Evolutionary conservation across 163 green algal genomes (phyloP), one percentile per base, ranked within the genome.

Genomic region (Picocystis sp.): DNA sequence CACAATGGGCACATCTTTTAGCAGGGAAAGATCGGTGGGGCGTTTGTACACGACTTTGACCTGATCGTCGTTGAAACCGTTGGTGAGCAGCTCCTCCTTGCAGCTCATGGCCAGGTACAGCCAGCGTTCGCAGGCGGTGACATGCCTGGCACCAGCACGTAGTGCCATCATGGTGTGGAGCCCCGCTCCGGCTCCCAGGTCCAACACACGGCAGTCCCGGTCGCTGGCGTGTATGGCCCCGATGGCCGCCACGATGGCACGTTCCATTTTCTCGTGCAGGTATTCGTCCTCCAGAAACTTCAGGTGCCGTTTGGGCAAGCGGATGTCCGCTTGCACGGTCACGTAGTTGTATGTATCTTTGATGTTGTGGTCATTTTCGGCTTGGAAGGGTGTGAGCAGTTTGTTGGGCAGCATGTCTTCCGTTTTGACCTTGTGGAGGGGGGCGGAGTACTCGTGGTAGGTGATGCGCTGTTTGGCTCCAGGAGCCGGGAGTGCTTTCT

Each of bases 271-370:
- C 45, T 47, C 1, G 8, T 66, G 45, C 3, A 66, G 57, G 13
- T 47, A 9, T 0, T 3, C 11, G 47, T 92, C 81, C 23, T 84
- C 45, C 23, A 87, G 66, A 2, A 61, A 52, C 0, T 23, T 45
- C 21, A 89, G 54, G 35, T 77, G 60, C 19, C 62, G 58, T 43
- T 57, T 64, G 3, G 82, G 82, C 72, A 86, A 80, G n/a, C 56
- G 58, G 15, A 85, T 74, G 59, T 90, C 82, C 2, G 73, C 75
- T 68, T 84, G 71, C 2, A 90, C 67, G 0, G 79, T 91, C 9
- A 87, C 67, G 46, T 87, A 91, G 62, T 89, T 91, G 71, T 87
- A 88, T 0, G 74, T 86, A 58, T 92, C 82, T 24, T 78, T 74
- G 21, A 84, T 72, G 54, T 82, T 64, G 50, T 84, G 67, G 57